Conservation (phyloP, 768 basidiomycete species). For the Leccinum longicurvipes region DNA sequence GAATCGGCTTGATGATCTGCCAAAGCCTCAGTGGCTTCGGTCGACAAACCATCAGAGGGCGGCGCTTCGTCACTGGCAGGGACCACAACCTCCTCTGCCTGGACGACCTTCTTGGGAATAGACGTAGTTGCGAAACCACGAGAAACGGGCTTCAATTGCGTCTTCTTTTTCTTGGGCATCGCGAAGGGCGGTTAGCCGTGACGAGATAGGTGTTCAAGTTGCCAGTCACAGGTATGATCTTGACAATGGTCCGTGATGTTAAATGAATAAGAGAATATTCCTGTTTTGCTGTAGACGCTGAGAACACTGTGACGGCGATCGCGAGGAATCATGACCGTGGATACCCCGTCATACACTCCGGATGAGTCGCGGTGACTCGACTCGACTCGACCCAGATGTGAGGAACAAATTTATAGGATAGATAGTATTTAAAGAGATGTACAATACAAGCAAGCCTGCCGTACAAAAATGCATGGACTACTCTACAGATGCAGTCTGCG, state of each 20-base stretch:
- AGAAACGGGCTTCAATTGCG: conserved; percentile 66
- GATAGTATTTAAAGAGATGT: conserved; percentile 26
- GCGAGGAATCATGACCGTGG: background rate
- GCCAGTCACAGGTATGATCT: background rate
- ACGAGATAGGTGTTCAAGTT: background rate
- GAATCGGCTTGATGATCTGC: conserved; percentile 3
- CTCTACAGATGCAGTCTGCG: conserved; percentile 28
- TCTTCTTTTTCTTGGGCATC: conserved; percentile 87
- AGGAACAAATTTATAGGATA: conserved; percentile 7
- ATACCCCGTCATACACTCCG: background rate
- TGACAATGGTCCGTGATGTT: background rate
- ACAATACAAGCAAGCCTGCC: conserved; percentile 27
- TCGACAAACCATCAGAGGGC: conserved; percentile 2
- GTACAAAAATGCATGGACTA: conserved; percentile 29
- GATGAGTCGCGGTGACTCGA: background rate
- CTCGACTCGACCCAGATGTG: background rate
- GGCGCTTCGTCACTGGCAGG: conserved; percentile 8
- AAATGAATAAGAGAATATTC: background rate
- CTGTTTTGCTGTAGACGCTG: background rate
- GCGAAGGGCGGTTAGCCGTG: background rate
- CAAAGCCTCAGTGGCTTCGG: conserved; percentile 4
- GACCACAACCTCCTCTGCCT: conserved; percentile 24
- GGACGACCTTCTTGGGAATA: conserved; percentile 68
- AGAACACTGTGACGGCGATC: background rate
- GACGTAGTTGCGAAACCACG: conserved; percentile 84